Percentiles rank a stretch among this genome's conserved stretches.
Conservation (phyloP, 768 basidiomycete genomes). For the Pleurotus salmoneostramineus region DNA sequence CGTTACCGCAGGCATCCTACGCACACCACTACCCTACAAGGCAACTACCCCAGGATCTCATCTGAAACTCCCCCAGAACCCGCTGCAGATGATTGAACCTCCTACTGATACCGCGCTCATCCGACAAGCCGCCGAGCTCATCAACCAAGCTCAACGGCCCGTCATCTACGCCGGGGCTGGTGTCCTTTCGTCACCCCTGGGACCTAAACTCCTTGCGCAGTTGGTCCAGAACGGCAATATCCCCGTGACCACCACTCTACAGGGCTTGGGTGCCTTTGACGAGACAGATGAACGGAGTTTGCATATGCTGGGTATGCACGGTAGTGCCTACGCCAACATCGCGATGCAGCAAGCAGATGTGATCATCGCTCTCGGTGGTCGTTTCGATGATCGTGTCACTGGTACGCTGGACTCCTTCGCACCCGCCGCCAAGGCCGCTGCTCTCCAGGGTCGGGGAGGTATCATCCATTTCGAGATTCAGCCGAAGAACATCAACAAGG, state of each 20-base stretch:
- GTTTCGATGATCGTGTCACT: conserved; percentile 98
- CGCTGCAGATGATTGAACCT: conserved; percentile 53
- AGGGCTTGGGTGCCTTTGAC: conserved; percentile 94
- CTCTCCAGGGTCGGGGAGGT: conserved; percentile 81
- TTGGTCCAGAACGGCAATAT: conserved; percentile 86
- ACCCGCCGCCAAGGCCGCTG: conserved; percentile 85
- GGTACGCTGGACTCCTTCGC: conserved; percentile 88
- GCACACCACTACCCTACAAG: conserved; percentile 79
- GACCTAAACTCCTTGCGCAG: conserved; percentile 76
- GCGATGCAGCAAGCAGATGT: conserved; percentile 98
- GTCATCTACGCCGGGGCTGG: conserved; percentile 94
- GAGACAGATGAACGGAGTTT: conserved; percentile 82
- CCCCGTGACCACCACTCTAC: conserved; percentile 94
- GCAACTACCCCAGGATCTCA: conserved; percentile 79
- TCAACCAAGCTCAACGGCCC: conserved; percentile 89
- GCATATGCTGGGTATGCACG: conserved; percentile 99
- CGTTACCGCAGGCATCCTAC: conserved; percentile 89
- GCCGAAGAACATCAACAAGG: conserved; percentile 99
- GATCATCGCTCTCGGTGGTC: conserved; percentile 93
- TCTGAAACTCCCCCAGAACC: conserved; percentile 71
- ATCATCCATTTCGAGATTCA: conserved; percentile 99
- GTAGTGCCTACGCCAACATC: conserved; percentile 93
- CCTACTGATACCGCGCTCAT: conserved; percentile 67
- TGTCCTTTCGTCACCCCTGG: conserved; percentile 75
- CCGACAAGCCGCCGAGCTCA: conserved; percentile 80